A percentile compares a stretch with the other conserved stretches of the same genome.
phyloP scores from a whole-genome alignment of 2,329 filamentous ascomycete genomes.

The Epichloe aotearoae region DNA sequence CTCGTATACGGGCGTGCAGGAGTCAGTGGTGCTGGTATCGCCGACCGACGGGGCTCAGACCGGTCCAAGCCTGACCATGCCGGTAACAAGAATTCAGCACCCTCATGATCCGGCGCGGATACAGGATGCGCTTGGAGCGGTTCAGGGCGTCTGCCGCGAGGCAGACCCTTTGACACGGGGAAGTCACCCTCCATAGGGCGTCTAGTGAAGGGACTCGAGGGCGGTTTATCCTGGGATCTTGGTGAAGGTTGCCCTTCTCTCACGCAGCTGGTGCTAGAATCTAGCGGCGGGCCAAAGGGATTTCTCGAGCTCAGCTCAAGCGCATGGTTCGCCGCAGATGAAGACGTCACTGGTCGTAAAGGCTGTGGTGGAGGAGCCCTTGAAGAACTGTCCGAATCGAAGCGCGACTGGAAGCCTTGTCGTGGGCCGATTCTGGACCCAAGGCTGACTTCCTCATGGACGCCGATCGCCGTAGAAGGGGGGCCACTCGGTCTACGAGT shows the following conservation, averaged over 20 bases:
- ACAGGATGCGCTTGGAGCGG: conserved; percentile 6
- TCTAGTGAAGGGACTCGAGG: conserved; percentile 16
- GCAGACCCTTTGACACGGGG: conserved; percentile 21
- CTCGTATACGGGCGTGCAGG: conserved; percentile 9
- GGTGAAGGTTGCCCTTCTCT: conserved; percentile 4
- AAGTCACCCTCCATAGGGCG: conserved; percentile 20
- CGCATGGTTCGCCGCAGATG: conserved; percentile 9
- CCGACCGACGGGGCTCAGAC: conserved; percentile 18
- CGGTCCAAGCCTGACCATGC: conserved; percentile 14
- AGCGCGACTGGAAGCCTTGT: conserved; percentile 13
- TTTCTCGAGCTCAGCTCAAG: conserved; percentile 8
- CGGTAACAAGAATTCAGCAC: background rate
- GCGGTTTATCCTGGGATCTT: conserved; percentile 5
- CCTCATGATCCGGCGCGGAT: background rate
- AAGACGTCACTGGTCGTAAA: conserved; percentile 11
- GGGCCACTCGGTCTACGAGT: background rate
- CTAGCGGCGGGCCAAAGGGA: conserved; percentile 11
- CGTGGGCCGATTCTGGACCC: background rate
- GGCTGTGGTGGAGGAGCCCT: conserved; percentile 11
- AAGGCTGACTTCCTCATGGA: background rate
- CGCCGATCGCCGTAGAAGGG: conserved; percentile 3
- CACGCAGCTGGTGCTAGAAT: conserved; percentile 6
- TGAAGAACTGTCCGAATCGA: conserved; percentile 11
- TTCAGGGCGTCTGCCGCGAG: conserved; percentile 19
- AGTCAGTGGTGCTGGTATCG: conserved; percentile 22